Evolutionary conservation across 176 grass and related monocot species (phyloP), one percentile per base, ranked within the genome.

Genomic region (Neostapfia colusana): DNA sequence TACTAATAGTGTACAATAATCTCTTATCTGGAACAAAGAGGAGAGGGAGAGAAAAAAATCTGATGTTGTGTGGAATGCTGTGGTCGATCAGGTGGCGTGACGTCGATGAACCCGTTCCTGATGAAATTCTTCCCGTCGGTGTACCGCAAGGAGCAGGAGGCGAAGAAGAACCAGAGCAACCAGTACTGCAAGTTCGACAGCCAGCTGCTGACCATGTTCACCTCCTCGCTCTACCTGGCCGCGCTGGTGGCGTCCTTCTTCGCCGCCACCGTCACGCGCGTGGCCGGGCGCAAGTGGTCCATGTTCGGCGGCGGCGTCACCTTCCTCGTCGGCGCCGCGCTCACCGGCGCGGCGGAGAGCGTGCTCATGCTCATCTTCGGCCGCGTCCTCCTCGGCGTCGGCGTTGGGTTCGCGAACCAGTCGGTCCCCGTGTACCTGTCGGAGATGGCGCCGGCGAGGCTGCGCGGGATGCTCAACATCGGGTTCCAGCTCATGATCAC

Each of bases 131-230:
- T 97, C 77, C 95, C 91, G 46, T 84, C 72, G 56, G 95, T 97
- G 79, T 92, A 93, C 57, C 67, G 15, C 45, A 72, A 97, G 86
- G 81, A 93, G 84, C 63, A 88, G 46, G 65, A 17, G 24, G 70
- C 81, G 41, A 57, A 74, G 42, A 48, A 63, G 66, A 90, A 85
- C 76, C 61, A 83, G 78, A 93, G 67, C 66, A 99, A 99, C 69
- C 95, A 92, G 85, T 99, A 99, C 85, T 99, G 95, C 87, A 95
- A 95, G 85, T 99, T 99, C 60, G 87, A 99, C 84, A 99, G 95
- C 78, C 95, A 92, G 78, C 79, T 99, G 38, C 85, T 99, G n/a
- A 95, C 91, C 46, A 81, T 87, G 63, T 99, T 99, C 83, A 99
- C 95, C 17, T 99, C 95, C 5, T 99, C 95, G 6, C 89, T 99